Evolutionary conservation across 164 flowering plant genomes (phyloP).

Genomic region (Magnolia kwangsiensis): DNA sequence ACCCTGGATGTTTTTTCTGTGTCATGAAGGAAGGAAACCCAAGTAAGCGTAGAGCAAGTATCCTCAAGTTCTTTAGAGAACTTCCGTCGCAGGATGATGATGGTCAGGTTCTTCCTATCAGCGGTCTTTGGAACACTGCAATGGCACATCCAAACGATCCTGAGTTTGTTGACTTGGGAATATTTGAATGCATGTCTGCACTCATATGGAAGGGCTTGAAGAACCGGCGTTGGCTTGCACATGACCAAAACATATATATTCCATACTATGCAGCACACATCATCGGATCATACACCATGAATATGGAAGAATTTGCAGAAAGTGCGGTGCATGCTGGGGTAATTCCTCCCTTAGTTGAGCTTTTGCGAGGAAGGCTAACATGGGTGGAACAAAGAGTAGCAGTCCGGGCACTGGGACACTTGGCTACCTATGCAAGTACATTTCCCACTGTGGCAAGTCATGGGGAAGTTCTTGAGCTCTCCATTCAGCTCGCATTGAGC

Average conservation of each 20-base stretch:
- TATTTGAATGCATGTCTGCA: slow-evolving; percentile 97
- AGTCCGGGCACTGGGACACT: slow-evolving; percentile 92
- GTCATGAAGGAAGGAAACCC: slow-evolving; percentile 99
- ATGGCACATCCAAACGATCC: slow-evolving; percentile 99
- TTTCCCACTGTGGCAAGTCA: slow-evolving; percentile 80
- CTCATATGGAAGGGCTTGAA: slow-evolving; percentile 92
- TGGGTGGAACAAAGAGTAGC: slow-evolving; percentile 99
- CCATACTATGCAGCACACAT: slow-evolving; percentile 99
- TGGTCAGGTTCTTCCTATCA: slow-evolving; percentile 97
- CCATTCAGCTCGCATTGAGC: slow-evolving; percentile 91
- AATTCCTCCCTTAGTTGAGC: slow-evolving; percentile 86
- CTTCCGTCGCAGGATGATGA: slow-evolving; percentile 96
- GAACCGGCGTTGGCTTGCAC: slow-evolving; percentile 92
- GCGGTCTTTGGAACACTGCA: slow-evolving; percentile 99
- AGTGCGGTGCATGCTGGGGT: slow-evolving; percentile 88
- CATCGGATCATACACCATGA: slow-evolving; percentile 99
- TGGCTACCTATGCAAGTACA: slow-evolving; percentile 87
- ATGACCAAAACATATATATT: slow-evolving; percentile 92
- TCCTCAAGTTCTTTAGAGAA: slow-evolving; percentile 88
- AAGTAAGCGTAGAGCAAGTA: slow-evolving; percentile 77
- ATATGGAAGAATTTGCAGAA: slow-evolving; percentile 96
- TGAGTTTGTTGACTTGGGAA: slow-evolving; percentile 91
- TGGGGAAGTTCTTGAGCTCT: slow-evolving; percentile 89
- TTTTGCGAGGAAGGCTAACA: slow-evolving; percentile 85
- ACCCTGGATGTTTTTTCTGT: slow-evolving; percentile 98